phyloP scores from a whole-genome alignment of 495 filamentous ascomycete species.

The Barbatosphaeria neglecta region DNA sequence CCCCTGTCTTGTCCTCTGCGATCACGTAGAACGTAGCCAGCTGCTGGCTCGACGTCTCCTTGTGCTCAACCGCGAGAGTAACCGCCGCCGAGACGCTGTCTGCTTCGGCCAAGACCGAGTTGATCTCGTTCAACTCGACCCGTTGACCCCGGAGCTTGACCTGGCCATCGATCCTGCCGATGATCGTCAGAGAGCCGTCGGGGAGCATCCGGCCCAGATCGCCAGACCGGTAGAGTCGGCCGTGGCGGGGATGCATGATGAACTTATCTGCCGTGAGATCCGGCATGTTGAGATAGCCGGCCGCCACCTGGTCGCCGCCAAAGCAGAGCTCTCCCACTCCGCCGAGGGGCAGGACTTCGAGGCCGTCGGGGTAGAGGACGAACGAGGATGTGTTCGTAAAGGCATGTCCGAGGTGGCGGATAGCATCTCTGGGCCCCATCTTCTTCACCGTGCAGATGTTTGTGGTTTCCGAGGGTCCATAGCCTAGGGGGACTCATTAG shows the following conservation, averaged over 20 bases:
- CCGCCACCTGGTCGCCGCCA: constrained; percentile 66
- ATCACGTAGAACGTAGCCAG: constrained; percentile 52
- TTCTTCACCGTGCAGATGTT: constrained; percentile 61
- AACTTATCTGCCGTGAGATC: constrained; percentile 47
- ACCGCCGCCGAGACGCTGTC: constrained; percentile 36
- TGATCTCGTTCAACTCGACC: constrained; percentile 71
- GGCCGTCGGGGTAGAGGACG: constrained; percentile 35
- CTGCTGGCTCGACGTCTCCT: constrained; percentile 19
- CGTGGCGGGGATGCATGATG: constrained; percentile 51
- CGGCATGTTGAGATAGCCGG: constrained; percentile 54
- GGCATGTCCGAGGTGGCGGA: constrained; percentile 47
- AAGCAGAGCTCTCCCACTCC: constrained; percentile 70
- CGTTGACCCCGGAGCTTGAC: constrained; percentile 74
- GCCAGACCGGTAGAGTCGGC: constrained; percentile 59
- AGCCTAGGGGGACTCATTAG: constrained; percentile 34
- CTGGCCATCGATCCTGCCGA: constrained; percentile 67
- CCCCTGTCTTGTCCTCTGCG: constrained; percentile 2
- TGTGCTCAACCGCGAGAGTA: constrained; percentile 34
- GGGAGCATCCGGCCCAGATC: constrained; percentile 61
- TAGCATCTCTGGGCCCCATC: constrained; percentile 38
- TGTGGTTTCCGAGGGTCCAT: constrained; percentile 61
- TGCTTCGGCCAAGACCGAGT: constrained; percentile 35
- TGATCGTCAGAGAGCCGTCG: constrained; percentile 58
- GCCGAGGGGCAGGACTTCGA: constrained; percentile 47
- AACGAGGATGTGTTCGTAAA: constrained; percentile 63